phyloP scores from a whole-genome alignment of 2,329 filamentous ascomycete genomes.

The Calonectria naviculata region DNA sequence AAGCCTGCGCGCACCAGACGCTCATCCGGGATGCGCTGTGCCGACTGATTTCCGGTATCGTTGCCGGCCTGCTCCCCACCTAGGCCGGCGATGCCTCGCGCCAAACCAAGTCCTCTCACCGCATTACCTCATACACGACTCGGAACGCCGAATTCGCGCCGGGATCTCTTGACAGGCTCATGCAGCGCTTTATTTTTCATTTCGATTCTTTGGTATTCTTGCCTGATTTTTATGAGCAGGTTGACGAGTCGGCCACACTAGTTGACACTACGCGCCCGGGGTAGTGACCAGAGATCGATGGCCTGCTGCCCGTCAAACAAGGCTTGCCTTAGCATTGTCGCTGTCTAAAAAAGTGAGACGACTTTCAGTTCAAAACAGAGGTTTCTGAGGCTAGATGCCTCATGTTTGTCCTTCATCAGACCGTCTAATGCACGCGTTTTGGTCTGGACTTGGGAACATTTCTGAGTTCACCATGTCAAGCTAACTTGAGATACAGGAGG shows the following conservation, averaged over 20 bases:
- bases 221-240: slow-evolving; percentile 34
- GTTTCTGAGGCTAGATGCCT: not conserved
- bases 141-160: slow-evolving; percentile 42
- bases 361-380: not conserved
- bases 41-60: slow-evolving; percentile 37
- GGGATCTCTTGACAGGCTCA: slow-evolving; percentile 39
- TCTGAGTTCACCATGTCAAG: slow-evolving; percentile 1
- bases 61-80: slow-evolving; percentile 39
- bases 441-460: not conserved
- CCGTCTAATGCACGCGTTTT: not conserved
- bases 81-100: slow-evolving; percentile 39
- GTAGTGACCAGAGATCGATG: slow-evolving; percentile 21
- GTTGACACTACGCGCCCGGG: slow-evolving; percentile 31
- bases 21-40: slow-evolving; percentile 20
- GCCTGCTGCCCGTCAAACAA: slow-evolving; percentile 4
- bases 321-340: not conserved
- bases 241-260: slow-evolving; percentile 25
- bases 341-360: not conserved
- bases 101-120: slow-evolving; percentile 42
- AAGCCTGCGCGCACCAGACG: not conserved
- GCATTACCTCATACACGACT: slow-evolving; percentile 45
- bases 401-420: not conserved
- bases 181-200: slow-evolving; percentile 36
- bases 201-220: slow-evolving; percentile 26
- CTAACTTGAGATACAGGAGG: not conserved